A percentile compares a stretch with the other conserved stretches of the same genome.
Evolutionary conservation across 306 rosid species (phyloP).

Genomic region (Glycine soja): DNA sequence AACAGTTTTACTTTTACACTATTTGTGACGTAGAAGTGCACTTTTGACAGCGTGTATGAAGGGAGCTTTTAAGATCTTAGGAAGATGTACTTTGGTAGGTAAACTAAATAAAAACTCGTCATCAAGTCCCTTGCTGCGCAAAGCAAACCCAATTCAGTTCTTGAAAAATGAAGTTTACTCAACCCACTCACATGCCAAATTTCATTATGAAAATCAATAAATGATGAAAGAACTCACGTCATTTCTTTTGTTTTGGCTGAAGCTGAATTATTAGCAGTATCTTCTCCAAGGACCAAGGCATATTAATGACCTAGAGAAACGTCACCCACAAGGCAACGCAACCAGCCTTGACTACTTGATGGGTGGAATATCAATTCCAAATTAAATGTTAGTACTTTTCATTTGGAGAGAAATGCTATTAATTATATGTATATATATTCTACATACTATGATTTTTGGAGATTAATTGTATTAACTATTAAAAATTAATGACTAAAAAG

Average conservation of each 20-base stretch:
- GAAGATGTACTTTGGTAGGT: constrained; percentile 17
- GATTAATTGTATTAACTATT: no score
- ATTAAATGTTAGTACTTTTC: background rate
- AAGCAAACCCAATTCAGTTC: constrained; percentile 1
- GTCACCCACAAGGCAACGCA: no score
- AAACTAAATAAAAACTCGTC: constrained; percentile 17
- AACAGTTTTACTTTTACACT: no score
- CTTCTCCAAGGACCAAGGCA: background rate
- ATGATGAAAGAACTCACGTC: constrained; percentile 45
- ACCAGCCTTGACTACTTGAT: background rate
- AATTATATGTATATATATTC: no score
- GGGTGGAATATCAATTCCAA: constrained; percentile 16
- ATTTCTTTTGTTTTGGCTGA: background rate
- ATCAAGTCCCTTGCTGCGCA: background rate
- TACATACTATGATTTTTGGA: no score
- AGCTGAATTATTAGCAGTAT: constrained; percentile 4
- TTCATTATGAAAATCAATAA: constrained; percentile 31
- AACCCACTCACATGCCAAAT: constrained; percentile 29
- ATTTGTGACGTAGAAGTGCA: no score
- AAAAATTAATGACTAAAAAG: no score
- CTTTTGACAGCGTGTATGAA: background rate
- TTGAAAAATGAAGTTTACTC: constrained; percentile 32
- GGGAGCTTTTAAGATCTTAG: background rate
- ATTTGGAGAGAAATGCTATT: background rate
- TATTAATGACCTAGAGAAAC: constrained; percentile 18